phyloP scores from a whole-genome alignment of 352 stramenopile genomes.

The Globisporangium paddicum region DNA sequence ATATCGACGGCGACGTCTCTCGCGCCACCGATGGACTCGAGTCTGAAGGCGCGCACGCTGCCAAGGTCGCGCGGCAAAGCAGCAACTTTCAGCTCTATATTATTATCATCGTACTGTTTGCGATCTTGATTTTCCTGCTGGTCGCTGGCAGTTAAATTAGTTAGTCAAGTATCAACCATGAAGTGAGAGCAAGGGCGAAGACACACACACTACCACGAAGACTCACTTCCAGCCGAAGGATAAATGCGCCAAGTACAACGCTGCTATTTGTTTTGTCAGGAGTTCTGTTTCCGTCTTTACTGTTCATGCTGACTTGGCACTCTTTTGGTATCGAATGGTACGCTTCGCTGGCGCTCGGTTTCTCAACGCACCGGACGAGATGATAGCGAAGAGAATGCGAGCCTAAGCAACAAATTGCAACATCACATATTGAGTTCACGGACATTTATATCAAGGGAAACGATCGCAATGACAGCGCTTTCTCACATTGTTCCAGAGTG shows the following conservation, averaged over 20 bases:
- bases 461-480: neutral
- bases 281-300: neutral
- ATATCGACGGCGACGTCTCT: conserved; percentile 87
- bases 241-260: conserved; percentile 10
- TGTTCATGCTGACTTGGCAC: conserved; percentile 18
- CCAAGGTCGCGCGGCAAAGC: conserved; percentile 90
- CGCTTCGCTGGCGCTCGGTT: neutral
- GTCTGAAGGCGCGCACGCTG: conserved; percentile 73
- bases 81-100: conserved; percentile 94
- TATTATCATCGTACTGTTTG: conserved; percentile 82
- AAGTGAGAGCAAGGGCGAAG: neutral
- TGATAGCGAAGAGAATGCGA: conserved; percentile 28
- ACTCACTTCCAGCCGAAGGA: neutral
- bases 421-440: neutral
- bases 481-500: conserved; percentile 33
- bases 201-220: neutral
- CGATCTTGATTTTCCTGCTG: conserved; percentile 88
- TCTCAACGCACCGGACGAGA: conserved; percentile 25
- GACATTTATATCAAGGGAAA: too few species aligned
- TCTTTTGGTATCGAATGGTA: conserved; percentile 11
- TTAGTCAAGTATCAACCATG: neutral
- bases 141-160: conserved; percentile 60
- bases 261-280: neutral
- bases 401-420: conserved; percentile 13
- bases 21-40: conserved; percentile 81